Conservation (phyloP, 495 filamentous ascomycete genomes). For the Podospora pseudopauciseta region DNA sequence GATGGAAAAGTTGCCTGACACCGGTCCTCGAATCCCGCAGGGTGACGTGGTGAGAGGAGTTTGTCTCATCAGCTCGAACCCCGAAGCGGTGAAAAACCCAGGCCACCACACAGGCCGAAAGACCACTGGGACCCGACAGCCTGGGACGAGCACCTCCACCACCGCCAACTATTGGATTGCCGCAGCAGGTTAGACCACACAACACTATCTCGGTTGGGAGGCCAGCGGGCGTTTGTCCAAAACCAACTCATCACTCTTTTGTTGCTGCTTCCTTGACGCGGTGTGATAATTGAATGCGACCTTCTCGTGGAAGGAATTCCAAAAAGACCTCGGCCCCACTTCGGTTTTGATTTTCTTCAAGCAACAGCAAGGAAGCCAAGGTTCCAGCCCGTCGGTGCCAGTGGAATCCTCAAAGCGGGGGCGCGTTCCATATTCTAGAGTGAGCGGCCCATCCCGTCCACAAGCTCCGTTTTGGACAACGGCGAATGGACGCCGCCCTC, state of each 20-base stretch:
- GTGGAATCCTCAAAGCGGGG: not conserved
- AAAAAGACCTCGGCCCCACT: constrained; percentile 3
- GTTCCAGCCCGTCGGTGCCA: constrained; percentile 8
- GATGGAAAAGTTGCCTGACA: not conserved
- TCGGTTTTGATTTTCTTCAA: not conserved
- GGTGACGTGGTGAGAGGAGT: not conserved
- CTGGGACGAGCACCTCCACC: constrained; percentile 22
- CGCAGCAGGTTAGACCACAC: not conserved
- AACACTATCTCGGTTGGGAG: not conserved
- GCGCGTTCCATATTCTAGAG: not conserved
- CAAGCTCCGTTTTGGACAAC: not conserved
- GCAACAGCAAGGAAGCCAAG: constrained; percentile 1
- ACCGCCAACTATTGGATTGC: constrained; percentile 7
- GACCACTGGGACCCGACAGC: constrained; percentile 32
- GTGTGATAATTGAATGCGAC: not conserved
- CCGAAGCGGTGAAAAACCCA: constrained; percentile 14
- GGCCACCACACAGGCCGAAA: constrained; percentile 10
- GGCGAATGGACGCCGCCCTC: not conserved
- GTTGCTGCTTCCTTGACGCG: not conserved
- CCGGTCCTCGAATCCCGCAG: not conserved
- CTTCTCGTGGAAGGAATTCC: not conserved
- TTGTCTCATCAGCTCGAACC: not conserved
- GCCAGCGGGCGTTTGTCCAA: not conserved
- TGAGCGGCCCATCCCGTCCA: constrained; percentile 12
- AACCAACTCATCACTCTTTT: not conserved